Evolutionary conservation across 2,329 filamentous ascomycete genomes (phyloP).

Genomic region (Periconia digitata): DNA sequence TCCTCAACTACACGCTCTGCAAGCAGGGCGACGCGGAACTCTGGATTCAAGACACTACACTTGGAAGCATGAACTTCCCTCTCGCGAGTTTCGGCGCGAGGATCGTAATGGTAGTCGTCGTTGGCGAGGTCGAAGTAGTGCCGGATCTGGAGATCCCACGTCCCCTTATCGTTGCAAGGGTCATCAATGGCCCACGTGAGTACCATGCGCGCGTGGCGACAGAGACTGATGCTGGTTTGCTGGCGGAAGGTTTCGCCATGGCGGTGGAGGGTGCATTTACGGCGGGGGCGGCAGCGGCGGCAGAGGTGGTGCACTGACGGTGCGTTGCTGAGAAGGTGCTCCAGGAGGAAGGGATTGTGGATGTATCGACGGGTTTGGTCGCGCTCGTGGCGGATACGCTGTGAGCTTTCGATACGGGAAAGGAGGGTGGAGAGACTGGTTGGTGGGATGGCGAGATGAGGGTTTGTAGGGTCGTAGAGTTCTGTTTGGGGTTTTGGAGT

Average conservation of each 20-base stretch:
- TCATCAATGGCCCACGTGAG: constrained; percentile 14
- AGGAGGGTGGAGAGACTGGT: not conserved
- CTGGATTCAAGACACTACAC: not conserved
- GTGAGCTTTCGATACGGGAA: not conserved
- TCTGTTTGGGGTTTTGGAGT: not conserved
- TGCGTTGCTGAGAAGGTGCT: constrained; percentile 8
- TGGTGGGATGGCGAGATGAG: not conserved
- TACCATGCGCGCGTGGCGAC: constrained; percentile 11
- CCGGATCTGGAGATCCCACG: constrained; percentile 12
- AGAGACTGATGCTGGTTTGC: constrained; percentile 12
- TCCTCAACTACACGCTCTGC: constrained; percentile 1
- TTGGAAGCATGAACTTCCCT: not conserved
- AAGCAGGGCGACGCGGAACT: not conserved
- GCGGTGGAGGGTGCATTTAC: constrained; percentile 9
- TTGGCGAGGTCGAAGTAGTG: constrained; percentile 1
- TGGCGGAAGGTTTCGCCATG: not conserved
- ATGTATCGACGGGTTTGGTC: not conserved
- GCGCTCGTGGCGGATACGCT: not conserved
- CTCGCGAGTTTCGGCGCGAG: not conserved
- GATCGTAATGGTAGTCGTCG: not conserved
- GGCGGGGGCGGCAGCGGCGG: constrained; percentile 1
- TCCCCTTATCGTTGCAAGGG: constrained; percentile 10
- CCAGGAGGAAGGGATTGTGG: constrained; percentile 9
- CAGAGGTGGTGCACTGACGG: constrained; percentile 4
- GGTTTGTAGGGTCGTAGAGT: constrained; percentile 1